Base-by-base conservation (phyloP, 192 early-diverging fungal species). In the Gigaspora rosea region DNA sequence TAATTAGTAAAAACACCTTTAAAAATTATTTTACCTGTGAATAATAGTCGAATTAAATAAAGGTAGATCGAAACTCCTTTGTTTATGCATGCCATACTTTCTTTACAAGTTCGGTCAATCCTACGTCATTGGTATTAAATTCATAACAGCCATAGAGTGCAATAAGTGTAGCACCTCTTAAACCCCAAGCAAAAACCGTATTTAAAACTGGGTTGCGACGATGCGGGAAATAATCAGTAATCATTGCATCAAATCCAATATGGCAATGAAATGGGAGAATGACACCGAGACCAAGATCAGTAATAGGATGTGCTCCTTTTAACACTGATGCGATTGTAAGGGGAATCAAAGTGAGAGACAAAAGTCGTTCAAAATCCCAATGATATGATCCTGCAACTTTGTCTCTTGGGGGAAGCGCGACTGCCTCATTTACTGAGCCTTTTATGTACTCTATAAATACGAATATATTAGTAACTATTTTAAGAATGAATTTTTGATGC, bases 71-170 rank as follows among this genome's bases (percentile, higher is more conserved):
- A 41, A 41, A 41, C 41, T 0, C 7, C 41, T 41, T 41, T 41
- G 41, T 70, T 80, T 92, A 93, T 78, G 95, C 96, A 74, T 88
- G 89, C 97, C 97, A 97, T 58, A 92, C 61, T 59, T 92, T 88
- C 83, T 89, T 86, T 78, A 95, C 88, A 79, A 95, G 88, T 80
- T 93, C 93, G 50, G 96, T 97, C 76, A 99, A 87, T 33, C 97
- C 96, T 75, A 99, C 88, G 71, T 99, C 97, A 47, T 94, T 91
- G 27, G 96, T 96, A 85, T 99, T 99, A 90, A 99, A 94, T 74
- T 92, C 85, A 88, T 94, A 99, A 78, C 90, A 93, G 36, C 95
- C 96, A 80, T 94, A 90, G 80, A 97, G 80, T 13, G 88, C 80
- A 77, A 92, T 81, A 0, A 91, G 88, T 8, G 97, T 97, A 57